These are phyloP conservation scores for Candida patagonica DNA, from an alignment of 805 yeast genomes.

Conservation along the genomic window DNA sequence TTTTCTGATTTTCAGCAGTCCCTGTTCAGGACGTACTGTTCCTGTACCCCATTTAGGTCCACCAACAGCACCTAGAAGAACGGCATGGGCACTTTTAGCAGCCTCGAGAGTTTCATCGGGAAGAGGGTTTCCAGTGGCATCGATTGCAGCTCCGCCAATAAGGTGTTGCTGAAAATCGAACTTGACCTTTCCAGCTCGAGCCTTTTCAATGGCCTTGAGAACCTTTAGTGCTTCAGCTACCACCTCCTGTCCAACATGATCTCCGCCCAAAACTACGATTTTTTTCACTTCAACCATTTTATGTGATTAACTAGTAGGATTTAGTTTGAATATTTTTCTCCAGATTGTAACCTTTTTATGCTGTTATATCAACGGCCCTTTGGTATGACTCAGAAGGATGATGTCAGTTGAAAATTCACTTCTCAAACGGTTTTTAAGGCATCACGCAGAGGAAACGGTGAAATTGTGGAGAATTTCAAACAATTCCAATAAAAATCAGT, in stretches of 20 bases:
- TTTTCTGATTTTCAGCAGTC: slow-evolving; percentile 86
- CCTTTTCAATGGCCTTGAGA: slow-evolving; percentile 63
- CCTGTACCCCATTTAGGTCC: slow-evolving; percentile 99
- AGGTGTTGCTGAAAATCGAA: slow-evolving; percentile 76
- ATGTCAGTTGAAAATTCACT: no score
- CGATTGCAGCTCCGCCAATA: slow-evolving; percentile 98
- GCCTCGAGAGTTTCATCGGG: slow-evolving; percentile 79
- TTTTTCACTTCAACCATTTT: slow-evolving; percentile 37
- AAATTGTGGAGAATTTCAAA: no score
- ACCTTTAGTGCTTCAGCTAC: slow-evolving; percentile 89
- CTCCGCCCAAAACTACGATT: slow-evolving; percentile 88
- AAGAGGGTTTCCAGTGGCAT: slow-evolving; percentile 88
- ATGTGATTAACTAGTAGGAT: background rate
- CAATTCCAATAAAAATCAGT: no score
- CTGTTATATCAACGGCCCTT: no score
- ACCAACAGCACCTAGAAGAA: slow-evolving; percentile 96
- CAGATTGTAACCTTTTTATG: background rate
- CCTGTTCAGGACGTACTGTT: slow-evolving; percentile 93
- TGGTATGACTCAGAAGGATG: no score
- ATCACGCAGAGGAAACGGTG: no score
- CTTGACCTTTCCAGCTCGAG: slow-evolving; percentile 40
- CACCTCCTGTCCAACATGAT: slow-evolving; percentile 92
- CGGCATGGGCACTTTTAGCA: slow-evolving; percentile 84
- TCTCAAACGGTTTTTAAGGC: no score
- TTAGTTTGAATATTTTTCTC: background rate